Base-by-base conservation (phyloP, 257 asterid species). In the Haberlea rhodopensis region DNA sequence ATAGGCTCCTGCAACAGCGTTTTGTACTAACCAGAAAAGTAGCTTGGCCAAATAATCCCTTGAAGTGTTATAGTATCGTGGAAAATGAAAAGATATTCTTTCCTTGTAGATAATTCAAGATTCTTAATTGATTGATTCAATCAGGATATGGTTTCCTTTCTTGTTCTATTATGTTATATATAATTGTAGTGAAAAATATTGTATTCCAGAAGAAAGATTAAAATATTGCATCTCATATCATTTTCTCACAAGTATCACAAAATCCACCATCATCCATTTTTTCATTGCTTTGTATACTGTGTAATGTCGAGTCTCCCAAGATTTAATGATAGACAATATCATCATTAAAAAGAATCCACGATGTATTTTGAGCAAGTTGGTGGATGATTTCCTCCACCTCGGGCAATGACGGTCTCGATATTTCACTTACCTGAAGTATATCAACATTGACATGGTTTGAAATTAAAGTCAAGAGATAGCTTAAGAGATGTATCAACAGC, bases 21-120 rank as follows among this genome's bases (percentile, higher is more conserved):
- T 65, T 21, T 27, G 23, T 28, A 69, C 85, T 80, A 56, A 89
- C 98, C 98, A 92, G 89, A 92, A 92, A 66, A 92, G 97, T 53
- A 92, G 82, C 81, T 89, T 89, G 24, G 99, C 99, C 80, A 89
- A 82, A 76, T 92, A 92, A 76, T 92, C 97, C 62, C 99, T n/a
- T n/a, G n/a, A n/a, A n/a, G n/a, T n/a, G n/a, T n/a, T n/a, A n/a
- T n/a, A n/a, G n/a, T n/a, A n/a, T n/a, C n/a, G n/a, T n/a, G n/a
- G n/a, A n/a, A n/a, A n/a, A n/a, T n/a, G n/a, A n/a, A n/a, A n/a
- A n/a, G n/a, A n/a, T n/a, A n/a, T n/a, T n/a, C n/a, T n/a, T n/a
- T n/a, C n/a, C n/a, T n/a, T n/a, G n/a, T n/a, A n/a, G n/a, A n/a
- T n/a, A n/a, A n/a, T n/a, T n/a, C n/a, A n/a, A n/a, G n/a, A n/a